Conservation (phyloP, 192 early-diverging fungal species). For the Physocladia obscura region DNA sequence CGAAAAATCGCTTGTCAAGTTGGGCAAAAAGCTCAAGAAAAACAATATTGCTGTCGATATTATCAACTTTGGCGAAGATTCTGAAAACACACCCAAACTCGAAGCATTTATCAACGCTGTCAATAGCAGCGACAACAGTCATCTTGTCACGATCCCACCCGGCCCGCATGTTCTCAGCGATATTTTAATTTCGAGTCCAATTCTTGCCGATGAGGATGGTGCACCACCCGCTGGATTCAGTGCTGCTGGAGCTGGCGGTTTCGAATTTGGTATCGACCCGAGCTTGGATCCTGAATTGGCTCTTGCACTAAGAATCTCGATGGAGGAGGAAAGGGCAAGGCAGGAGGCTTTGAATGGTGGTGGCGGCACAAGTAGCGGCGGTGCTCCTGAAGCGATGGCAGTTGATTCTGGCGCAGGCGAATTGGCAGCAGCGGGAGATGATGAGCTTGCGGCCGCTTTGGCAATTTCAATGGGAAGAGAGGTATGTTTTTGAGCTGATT, state of each 20-base stretch:
- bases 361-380: neutral
- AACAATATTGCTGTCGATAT: constrained; percentile 95
- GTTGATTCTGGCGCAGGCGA: constrained; percentile 29
- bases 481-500: constrained; percentile 25
- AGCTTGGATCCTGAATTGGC: constrained; percentile 93
- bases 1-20: constrained; percentile 70
- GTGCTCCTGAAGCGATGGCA: constrained; percentile 38
- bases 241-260: constrained; percentile 65
- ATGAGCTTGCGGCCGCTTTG: constrained; percentile 65
- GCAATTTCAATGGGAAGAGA: constrained; percentile 70
- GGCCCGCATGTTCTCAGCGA: constrained; percentile 92
- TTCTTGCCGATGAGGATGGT: constrained; percentile 82
- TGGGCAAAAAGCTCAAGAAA: constrained; percentile 97
- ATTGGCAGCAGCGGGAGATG: constrained; percentile 49
- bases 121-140: constrained; percentile 91
- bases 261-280: constrained; percentile 94
- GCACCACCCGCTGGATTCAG: constrained; percentile 63
- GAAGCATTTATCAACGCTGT: constrained; percentile 87
- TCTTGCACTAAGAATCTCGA: constrained; percentile 87
- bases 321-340: constrained; percentile 93
- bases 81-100: constrained; percentile 83
- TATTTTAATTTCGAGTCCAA: constrained; percentile 80
- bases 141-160: constrained; percentile 88
- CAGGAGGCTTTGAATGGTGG: constrained; percentile 60
- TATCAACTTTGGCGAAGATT: constrained; percentile 92